Base-by-base conservation (phyloP, 2,329 filamentous ascomycete genomes). In the Reticulascus tulasneorum region DNA sequence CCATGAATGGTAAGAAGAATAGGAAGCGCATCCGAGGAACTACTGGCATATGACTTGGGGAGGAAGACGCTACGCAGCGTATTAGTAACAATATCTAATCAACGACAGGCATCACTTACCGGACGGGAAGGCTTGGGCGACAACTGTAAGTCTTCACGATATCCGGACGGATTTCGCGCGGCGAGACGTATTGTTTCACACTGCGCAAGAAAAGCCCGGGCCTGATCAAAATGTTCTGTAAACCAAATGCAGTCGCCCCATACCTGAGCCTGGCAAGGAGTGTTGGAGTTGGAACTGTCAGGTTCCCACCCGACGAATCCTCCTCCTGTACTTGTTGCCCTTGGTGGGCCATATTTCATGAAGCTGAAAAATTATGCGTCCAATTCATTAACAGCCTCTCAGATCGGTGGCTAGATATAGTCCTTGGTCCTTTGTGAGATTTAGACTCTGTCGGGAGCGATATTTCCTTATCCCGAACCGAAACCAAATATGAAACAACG, bases 1-100 rank as follows among this genome's bases (percentile, higher is more conserved):
- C 71, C 72, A 40, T 77, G 73, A 45, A 75, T 62, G 32, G 68
- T 63, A 29, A 77, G 55, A 33, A 74, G 58, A 4, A 66, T 54
- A 1, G 71, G 69, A 11, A 65, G 50, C 6, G 48, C 50, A 5
- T 45, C 28, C 11, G 49, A 47, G 5, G 52, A 51, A 9, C 50
- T 45, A 32, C 42, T 46, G 42, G 62, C 53, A 46, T 62, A 54
- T 23, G 40, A 46, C 1, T 48, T 45, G 1, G 68, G 67, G 24
- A 61, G 59, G 53, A 69, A 71, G 24, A 71, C 52, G 29, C 60
- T 44, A 20, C 11, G 21, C 16, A 4, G 15, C 10, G 18, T 15
- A 16, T 37, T 20, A 42, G 15, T 27, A 18, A 20, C 32, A 31
- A 15, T 22, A 7, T 12, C 3, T 13, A 5, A 6, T 16, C 25